Conservation (phyloP, 2,329 filamentous ascomycete species). For the Penicillium crustosum region DNA sequence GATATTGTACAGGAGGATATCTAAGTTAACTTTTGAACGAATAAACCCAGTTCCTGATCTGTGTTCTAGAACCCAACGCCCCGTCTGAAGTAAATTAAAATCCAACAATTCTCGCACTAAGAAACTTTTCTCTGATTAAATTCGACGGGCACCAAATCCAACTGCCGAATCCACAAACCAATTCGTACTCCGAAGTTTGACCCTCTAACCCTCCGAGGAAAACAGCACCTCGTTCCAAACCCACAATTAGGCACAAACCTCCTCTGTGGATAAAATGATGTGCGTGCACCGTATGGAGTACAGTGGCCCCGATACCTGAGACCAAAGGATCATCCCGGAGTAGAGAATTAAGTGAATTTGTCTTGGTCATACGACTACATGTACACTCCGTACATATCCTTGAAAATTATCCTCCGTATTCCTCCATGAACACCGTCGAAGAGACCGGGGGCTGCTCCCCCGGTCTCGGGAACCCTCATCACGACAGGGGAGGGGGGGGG, state of each 20-base stretch:
- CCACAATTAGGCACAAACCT: background rate
- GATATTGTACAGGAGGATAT: background rate
- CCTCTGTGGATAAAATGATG: background rate
- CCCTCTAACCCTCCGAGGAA: background rate
- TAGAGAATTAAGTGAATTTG: background rate
- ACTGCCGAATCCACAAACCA: background rate
- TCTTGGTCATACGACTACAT: background rate
- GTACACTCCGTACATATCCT: background rate
- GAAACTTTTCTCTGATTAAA: constrained; percentile 4
- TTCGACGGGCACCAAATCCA: background rate
- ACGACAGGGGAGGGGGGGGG: too few relatives aligned
- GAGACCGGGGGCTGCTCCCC: background rate
- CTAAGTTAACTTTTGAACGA: too few relatives aligned
- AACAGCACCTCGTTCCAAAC: background rate
- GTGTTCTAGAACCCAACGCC: constrained; percentile 5
- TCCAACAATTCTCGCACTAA: background rate
- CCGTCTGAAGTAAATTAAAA: constrained; percentile 8
- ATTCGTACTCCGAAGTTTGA: background rate
- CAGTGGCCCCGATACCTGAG: background rate
- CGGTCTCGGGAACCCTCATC: background rate
- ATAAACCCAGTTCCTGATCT: background rate
- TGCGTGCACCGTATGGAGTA: background rate
- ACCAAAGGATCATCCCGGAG: too few relatives aligned
- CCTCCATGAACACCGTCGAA: background rate
- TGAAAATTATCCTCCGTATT: background rate